These are phyloP conservation scores for Cladophialophora yegresii DNA, from an alignment of 2,329 filamentous ascomycete genomes.

Conservation along the genomic window DNA sequence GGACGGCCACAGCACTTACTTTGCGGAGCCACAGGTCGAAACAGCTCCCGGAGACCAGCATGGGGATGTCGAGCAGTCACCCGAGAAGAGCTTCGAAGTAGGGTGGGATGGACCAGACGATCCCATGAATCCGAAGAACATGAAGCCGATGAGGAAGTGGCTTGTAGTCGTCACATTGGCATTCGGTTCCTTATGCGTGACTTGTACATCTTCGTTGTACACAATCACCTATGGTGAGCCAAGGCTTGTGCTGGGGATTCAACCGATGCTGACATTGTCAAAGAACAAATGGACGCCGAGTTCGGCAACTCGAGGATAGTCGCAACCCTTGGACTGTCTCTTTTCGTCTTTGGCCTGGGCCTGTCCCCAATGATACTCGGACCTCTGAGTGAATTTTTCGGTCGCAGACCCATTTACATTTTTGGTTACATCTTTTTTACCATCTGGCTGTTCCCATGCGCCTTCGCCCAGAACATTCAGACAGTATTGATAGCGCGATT, in stretches of 20 bases:
- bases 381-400: constrained; percentile 75
- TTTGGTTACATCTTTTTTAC: constrained; percentile 72
- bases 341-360: constrained; percentile 77
- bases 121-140: constrained; percentile 71
- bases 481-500: constrained; percentile 79
- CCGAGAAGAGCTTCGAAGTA: constrained; percentile 56
- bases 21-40: constrained; percentile 19
- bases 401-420: constrained; percentile 78
- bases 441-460: constrained; percentile 78
- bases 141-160: constrained; percentile 72
- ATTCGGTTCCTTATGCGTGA: constrained; percentile 78
- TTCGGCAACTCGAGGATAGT: constrained; percentile 71
- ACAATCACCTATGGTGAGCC: constrained; percentile 68
- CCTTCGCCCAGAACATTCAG: constrained; percentile 76
- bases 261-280: constrained; percentile 7
- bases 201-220: constrained; percentile 85
- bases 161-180: constrained; percentile 73
- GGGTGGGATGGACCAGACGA: constrained; percentile 74
- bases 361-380: constrained; percentile 65
- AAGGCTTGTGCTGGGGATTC: not conserved
- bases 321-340: constrained; percentile 76
- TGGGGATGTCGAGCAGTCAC: constrained; percentile 19
- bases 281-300: constrained; percentile 68
- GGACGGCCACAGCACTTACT: constrained; percentile 34
- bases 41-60: constrained; percentile 11